A percentile compares a stretch with the other conserved stretches of the same genome.
phyloP scores from a whole-genome alignment of 345 rosid species.

The Aquilaria malaccensis region DNA sequence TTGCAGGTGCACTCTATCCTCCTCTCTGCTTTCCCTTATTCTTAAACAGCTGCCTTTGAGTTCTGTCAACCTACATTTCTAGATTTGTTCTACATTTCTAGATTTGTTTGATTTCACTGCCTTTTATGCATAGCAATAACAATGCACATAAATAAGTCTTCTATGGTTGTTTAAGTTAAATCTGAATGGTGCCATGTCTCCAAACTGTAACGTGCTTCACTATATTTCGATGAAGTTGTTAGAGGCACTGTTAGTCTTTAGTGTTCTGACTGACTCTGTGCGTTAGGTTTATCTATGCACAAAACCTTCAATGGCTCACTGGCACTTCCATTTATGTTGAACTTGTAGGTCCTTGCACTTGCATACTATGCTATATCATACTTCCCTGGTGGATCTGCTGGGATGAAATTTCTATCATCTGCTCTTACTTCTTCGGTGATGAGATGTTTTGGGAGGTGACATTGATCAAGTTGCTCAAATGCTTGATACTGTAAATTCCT shows the following conservation, averaged over 20 bases:
- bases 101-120: no score
- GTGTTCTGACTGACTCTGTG: no score
- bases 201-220: no score
- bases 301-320: no score
- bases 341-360: slow-evolving; percentile 47
- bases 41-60: neutral
- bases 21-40: slow-evolving; percentile 1
- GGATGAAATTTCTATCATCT: slow-evolving; percentile 50
- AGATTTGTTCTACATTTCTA: neutral
- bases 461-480: neutral
- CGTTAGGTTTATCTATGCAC: no score
- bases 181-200: no score
- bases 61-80: neutral
- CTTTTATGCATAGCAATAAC: no score
- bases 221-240: no score
- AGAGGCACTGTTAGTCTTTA: no score
- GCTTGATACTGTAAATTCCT: neutral
- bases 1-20: slow-evolving; percentile 51
- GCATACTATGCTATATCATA: slow-evolving; percentile 67
- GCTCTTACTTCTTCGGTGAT: slow-evolving; percentile 46
- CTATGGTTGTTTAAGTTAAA: no score
- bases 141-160: no score
- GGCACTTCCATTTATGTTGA: neutral
- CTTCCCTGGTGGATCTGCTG: slow-evolving; percentile 70
- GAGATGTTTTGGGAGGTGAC: slow-evolving; percentile 58